Base-by-base conservation (phyloP, 2,329 filamentous ascomycete species). In the Lachnellula hyalina region DNA sequence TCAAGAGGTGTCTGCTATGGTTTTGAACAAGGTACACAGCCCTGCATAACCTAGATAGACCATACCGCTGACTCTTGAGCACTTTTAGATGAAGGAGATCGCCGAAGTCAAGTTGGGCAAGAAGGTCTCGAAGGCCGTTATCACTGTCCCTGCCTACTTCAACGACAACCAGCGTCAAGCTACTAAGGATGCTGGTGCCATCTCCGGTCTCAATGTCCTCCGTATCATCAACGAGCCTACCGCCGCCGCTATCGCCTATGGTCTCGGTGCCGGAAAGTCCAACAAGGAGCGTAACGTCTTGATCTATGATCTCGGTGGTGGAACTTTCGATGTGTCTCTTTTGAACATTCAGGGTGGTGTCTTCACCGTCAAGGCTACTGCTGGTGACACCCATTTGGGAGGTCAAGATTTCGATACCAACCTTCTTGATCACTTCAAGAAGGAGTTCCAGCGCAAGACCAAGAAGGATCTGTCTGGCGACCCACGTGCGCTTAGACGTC, bases 171-270 rank as follows among this genome's bases (percentile, higher is more conserved):
- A 99, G 83, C 89, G 94, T 79, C 94, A 97, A 80, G 90, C 94
- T 65, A 99, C 94, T 79, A 97, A 97, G 87, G 94, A 97, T 73
- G 94, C 94, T 65, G 94, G 94, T 86, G 89, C 93, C 74, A 99
- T 99, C 72, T 80, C 93, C 70, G 94, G 93, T 68, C 86, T 99
- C 62, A 96, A 97, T 79, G 91, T 99, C 67, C 92, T 99, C 76
- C 92, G 94, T 84, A 97, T 99, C 80, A 97, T 99, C 81, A 99
- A 99, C 85, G 94, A 99, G 82, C 94, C 94, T 59, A 99, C 94
- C 62, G 94, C 94, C 67, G 94, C 94, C 61, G 94, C 94, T 68
- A 97, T 97, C 70, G 94, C 94, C 69, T 99, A 99, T 77, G 94
- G 94, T 84, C 89, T 99, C 60, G 92, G 92, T 72, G 82, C 90